Evolutionary conservation across 176 grass and related monocot species (phyloP), one percentile per base, ranked within the genome.

Genomic region (Zea luxurians): DNA sequence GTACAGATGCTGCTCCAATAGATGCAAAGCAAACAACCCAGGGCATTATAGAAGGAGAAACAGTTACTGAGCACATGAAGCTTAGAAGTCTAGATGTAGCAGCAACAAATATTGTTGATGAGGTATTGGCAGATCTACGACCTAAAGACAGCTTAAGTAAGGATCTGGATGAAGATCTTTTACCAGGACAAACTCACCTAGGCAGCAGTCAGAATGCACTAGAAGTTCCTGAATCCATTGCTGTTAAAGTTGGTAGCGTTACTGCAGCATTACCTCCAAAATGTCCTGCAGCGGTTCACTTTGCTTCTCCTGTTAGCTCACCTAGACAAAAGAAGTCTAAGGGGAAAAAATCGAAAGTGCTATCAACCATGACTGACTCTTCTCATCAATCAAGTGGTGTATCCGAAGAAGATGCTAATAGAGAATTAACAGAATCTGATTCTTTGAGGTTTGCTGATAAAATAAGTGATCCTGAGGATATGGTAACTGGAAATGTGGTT

Each of bases 71-170:
- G 13, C 16, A 17, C 35, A 85, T 62, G 62, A 61, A 75, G 64
- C 11, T 84, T 83, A 74, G 75, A 83, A 80, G 1, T 37, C 59
- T 44, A 71, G 75, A 73, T 85, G 45, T 18, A 55, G 71, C 37
- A 41, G 69, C 43, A 18, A 17, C 64, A 54, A 27, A 68, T 74
- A n/a, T 61, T 63, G 79, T 76, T 78, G 70, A 79, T 75, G 74
- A 80, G 58, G 57, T 76, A 79, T 78, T 84, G 64, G 42, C 75
- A 70, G 80, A 89, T 80, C 76, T 88, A 64, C 64, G 71, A 68
- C 75, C 77, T 48, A 81, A 57, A 50, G 63, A 75, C 37, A 46
- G 27, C 41, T 76, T 60, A 76, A 66, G 8, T 63, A 74, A 58
- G 35, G 71, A 43, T 50, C 55, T 78, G 46, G 10, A 18, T 66